Percentiles rank a stretch among this genome's conserved stretches.
Conservation (phyloP, 768 basidiomycete species). For the Phlebiopsis flavidoalba region DNA sequence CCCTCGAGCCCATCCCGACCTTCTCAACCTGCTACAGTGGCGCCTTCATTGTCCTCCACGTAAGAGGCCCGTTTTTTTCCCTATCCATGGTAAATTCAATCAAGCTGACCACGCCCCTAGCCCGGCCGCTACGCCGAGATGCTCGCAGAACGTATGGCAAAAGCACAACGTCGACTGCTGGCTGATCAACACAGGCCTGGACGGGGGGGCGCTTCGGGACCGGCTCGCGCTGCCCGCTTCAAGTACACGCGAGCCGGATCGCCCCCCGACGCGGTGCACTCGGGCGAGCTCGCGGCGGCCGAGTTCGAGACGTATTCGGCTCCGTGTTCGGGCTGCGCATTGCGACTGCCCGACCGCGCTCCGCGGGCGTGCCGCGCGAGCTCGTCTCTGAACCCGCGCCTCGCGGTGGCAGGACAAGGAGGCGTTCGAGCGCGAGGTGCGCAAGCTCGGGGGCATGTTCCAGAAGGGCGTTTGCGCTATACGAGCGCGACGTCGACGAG, state of each 20-base stretch:
- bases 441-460: constrained; percentile 93
- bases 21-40: constrained; percentile 99
- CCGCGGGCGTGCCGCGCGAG: constrained; percentile 85
- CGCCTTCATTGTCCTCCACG: constrained; percentile 98
- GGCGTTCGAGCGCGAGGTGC: constrained; percentile 83
- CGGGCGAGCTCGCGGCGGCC: constrained; percentile 81
- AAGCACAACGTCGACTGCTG: constrained; percentile 90
- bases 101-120: too few relatives aligned
- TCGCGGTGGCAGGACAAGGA: constrained; percentile 88
- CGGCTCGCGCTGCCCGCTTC: constrained; percentile 94
- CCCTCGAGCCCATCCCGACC: constrained; percentile 94
- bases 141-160: constrained; percentile 91
- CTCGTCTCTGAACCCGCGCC: constrained; percentile 81
- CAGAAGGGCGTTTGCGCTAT: constrained; percentile 87
- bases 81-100: too few relatives aligned
- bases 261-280: constrained; percentile 97
- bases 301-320: constrained; percentile 81
- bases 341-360: constrained; percentile 76
- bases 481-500: constrained; percentile 79
- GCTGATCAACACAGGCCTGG: constrained; percentile 99
- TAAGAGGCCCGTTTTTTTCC: too few relatives aligned
- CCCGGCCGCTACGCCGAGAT: constrained; percentile 95
- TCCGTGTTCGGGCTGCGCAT: constrained; percentile 83
- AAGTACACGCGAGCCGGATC: constrained; percentile 92
- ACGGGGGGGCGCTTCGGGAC: constrained; percentile 89